Conservation (phyloP, 257 asterid genomes). For the Ocimum tenuiflorum region DNA sequence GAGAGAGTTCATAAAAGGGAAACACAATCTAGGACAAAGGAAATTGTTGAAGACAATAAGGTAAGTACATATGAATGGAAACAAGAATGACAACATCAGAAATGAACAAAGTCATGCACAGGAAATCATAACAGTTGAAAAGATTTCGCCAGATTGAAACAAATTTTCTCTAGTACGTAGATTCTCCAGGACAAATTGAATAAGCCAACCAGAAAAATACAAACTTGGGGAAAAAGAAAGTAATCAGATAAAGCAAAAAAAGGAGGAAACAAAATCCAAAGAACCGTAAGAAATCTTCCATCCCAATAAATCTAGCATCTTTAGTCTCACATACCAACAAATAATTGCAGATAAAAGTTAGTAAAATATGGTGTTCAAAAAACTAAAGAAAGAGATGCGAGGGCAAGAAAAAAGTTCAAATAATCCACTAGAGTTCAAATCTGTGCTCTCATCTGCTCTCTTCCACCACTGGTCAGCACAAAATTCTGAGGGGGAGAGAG, state of each 20-base stretch:
- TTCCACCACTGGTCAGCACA: constrained; percentile 30
- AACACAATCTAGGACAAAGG: constrained; percentile 12
- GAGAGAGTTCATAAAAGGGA: constrained; percentile 8
- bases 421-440: background rate
- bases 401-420: background rate
- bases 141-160: constrained; percentile 25
- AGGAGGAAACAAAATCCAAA: background rate
- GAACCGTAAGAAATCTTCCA: constrained; percentile 30
- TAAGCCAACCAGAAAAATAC: constrained; percentile 59
- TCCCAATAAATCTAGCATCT: constrained; percentile 18
- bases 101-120: constrained; percentile 21
- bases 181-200: constrained; percentile 51
- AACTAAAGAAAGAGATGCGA: background rate
- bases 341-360: constrained; percentile 14
- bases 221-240: constrained; percentile 33
- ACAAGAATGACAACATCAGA: constrained; percentile 41
- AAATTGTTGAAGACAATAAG: constrained; percentile 23
- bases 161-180: constrained; percentile 19
- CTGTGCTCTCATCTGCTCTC: constrained; percentile 9
- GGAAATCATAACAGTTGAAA: constrained; percentile 31
- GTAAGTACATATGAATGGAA: constrained; percentile 28
- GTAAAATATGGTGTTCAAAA: background rate
- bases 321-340: constrained; percentile 19
- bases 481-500: constrained; percentile 20
- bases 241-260: constrained; percentile 27